phyloP scores from a whole-genome alignment of 2,329 filamentous ascomycete genomes.

The Cladosporium sp. region DNA sequence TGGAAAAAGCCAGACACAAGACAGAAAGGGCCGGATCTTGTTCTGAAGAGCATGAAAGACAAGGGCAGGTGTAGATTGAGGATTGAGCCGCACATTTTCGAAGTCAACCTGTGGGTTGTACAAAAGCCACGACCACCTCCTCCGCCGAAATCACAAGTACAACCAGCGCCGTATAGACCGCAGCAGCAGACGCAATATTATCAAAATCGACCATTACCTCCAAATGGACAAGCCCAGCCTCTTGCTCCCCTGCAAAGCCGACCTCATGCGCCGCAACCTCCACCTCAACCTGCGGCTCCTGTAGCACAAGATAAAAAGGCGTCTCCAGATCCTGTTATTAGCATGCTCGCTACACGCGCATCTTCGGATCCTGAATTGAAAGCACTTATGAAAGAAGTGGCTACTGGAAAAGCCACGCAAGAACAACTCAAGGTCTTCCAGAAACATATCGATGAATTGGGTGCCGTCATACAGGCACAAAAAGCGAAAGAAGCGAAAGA shows the following conservation, averaged over 20 bases:
- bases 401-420: conserved; percentile 66
- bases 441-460: conserved; percentile 74
- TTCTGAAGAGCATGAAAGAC: conserved; percentile 39
- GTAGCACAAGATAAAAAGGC: conserved; percentile 25
- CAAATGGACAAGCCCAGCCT: conserved; percentile 13
- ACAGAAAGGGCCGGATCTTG: conserved; percentile 30
- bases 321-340: conserved; percentile 69
- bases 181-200: conserved; percentile 18
- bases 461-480: conserved; percentile 5
- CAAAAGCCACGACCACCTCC: conserved; percentile 57
- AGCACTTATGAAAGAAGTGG: conserved; percentile 78
- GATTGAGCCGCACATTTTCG: conserved; percentile 75
- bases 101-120: conserved; percentile 68
- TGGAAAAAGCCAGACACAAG: conserved; percentile 74
- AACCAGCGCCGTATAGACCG: conserved; percentile 18
- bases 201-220: conserved; percentile 20
- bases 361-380: conserved; percentile 69
- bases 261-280: not conserved
- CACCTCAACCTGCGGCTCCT: conserved; percentile 9
- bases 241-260: conserved; percentile 11
- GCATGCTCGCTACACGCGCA: conserved; percentile 70
- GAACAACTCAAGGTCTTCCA: conserved; percentile 74
- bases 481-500: conserved; percentile 7
- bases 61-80: conserved; percentile 70
- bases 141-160: conserved; percentile 18